Evolutionary conservation across 805 yeast species (phyloP), one percentile per base, ranked within the genome.

Genomic region (Lipomyces mesembrius): DNA sequence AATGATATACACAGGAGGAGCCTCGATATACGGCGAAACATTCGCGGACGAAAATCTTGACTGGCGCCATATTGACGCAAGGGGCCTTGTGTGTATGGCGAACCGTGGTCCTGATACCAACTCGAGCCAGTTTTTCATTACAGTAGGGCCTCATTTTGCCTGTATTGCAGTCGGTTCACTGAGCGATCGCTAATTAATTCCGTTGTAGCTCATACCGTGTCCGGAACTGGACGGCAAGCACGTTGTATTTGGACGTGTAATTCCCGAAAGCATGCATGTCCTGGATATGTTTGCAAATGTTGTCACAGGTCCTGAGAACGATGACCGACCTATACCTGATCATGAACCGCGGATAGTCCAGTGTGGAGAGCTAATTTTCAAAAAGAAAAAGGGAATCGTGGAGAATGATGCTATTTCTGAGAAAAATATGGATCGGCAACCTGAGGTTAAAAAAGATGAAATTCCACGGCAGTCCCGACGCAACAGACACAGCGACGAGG

Each of bases 51-150:
- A 92, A 81, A 88, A 87, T 85, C 73, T 83, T 78, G 80, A 83
- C 85, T 76, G 80, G 74, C 78, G 77, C 75, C 79, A 78, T 74
- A 95, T 90, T 74, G 86, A 82, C 76, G 84, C 87, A 76, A 87
- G 88, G 43, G 88, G 88, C 75, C 76, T 86, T 68, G 77, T 88
- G 75, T 86, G 89, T 14, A 88, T 88, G 91, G 92, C 92, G 75
- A 88, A 88, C 73, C 87, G 90, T 17, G 92, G 92, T 70, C 75
- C 82, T 67, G 85, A 79, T 73, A 79, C 82, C 63, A 92, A 92
- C 77, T 96, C 97, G 11, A 91, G 96, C 39, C 97, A 92, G 79
- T 92, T 92, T 77, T 92, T 92, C 83, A 89, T 94, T 80, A 91
- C 97, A 14, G 72, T 69, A 53, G 20, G 72, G 20, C 14, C 39